Evolutionary conservation across 2,329 filamentous ascomycete species (phyloP).

Genomic region (Trichoderma arundinaceum): DNA sequence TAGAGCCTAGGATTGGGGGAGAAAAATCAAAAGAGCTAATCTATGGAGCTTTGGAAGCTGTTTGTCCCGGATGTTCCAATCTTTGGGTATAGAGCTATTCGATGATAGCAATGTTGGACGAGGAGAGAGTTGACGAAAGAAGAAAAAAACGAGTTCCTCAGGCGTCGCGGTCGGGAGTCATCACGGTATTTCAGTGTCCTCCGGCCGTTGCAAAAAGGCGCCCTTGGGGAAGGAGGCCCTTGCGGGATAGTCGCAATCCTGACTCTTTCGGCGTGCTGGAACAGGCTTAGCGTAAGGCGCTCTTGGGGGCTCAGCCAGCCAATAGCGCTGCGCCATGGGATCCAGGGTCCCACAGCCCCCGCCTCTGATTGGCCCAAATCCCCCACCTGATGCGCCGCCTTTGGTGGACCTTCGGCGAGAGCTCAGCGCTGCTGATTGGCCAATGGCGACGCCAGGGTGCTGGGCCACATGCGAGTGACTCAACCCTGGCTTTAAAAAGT

Average conservation of each 20-base stretch:
- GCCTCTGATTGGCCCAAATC: constrained; percentile 39
- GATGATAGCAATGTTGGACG: neutral
- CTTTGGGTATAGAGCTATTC: neutral
- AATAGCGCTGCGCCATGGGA: constrained; percentile 37
- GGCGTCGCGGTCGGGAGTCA: constrained; percentile 44
- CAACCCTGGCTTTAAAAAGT: constrained; percentile 35
- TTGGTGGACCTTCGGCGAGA: constrained; percentile 46
- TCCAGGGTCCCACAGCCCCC: constrained; percentile 29
- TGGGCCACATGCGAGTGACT: constrained; percentile 40
- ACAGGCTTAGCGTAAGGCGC: constrained; percentile 43
- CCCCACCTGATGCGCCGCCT: constrained; percentile 40
- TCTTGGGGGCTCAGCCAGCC: constrained; percentile 34
- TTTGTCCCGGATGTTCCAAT: neutral
- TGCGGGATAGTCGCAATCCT: constrained; percentile 43
- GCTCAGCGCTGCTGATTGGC: constrained; percentile 41
- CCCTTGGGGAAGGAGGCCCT: constrained; percentile 24
- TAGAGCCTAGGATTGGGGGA: neutral
- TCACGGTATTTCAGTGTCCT: constrained; percentile 46
- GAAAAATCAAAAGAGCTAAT: neutral
- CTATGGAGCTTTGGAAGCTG: neutral
- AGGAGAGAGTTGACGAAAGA: neutral
- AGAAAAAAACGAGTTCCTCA: constrained; percentile 40
- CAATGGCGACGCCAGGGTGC: constrained; percentile 36
- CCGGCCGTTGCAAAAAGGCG: constrained; percentile 14
- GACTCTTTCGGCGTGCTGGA: constrained; percentile 54